phyloP scores from a whole-genome alignment of 2,329 filamentous ascomycete species.

The Thelonectria olida region DNA sequence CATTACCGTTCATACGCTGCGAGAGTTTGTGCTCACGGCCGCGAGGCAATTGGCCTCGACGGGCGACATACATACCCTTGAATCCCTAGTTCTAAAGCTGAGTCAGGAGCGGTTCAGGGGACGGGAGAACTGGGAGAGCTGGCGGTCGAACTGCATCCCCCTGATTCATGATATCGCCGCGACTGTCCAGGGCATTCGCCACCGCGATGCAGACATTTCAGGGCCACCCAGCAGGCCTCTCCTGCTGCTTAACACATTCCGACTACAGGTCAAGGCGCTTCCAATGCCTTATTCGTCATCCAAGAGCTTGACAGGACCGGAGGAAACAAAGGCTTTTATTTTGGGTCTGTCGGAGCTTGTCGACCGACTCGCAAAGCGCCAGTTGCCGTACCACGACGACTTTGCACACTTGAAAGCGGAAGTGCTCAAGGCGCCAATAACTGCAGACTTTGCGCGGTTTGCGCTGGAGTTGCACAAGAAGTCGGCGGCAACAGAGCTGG shows the following conservation, averaged over 20 bases:
- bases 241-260: constrained; percentile 28
- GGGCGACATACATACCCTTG: not conserved
- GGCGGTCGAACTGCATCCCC: constrained; percentile 34
- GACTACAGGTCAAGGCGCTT: constrained; percentile 22
- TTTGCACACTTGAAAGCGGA: constrained; percentile 26
- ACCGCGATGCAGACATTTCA: not conserved
- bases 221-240: not conserved
- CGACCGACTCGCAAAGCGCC: constrained; percentile 17
- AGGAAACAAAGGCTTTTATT: constrained; percentile 15
- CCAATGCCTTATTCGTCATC: constrained; percentile 21
- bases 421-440: constrained; percentile 7
- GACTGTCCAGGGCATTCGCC: constrained; percentile 20
- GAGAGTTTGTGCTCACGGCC: constrained; percentile 13
- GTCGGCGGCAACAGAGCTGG: not conserved
- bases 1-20: constrained; percentile 11
- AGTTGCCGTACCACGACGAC: constrained; percentile 36
- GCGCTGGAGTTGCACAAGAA: constrained; percentile 25
- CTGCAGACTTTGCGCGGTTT: constrained; percentile 1
- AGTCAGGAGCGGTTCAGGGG: not conserved
- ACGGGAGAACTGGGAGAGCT: constrained; percentile 26
- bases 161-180: constrained; percentile 29
- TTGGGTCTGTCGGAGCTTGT: constrained; percentile 26
- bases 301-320: not conserved
- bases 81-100: not conserved
- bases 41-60: constrained; percentile 7